Evolutionary conservation across 306 rosid species (phyloP), one percentile per base, ranked within the genome.

Genomic region (Prosopis cineraria): DNA sequence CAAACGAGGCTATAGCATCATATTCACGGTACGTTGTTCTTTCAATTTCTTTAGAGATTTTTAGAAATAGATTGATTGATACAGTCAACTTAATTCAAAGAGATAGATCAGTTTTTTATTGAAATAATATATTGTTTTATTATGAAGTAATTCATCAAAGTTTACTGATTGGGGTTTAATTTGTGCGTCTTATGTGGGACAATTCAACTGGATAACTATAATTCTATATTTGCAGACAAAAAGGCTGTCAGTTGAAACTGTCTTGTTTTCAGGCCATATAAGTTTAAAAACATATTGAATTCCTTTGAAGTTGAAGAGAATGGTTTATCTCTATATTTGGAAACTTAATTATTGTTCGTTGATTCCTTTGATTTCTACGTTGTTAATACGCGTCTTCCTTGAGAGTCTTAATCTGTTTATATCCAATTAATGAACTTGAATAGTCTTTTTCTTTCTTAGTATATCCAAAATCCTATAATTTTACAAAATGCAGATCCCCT

Each of bases 1-100:
- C 72, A 84, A 87, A 82, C 91, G 93, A 1, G 96, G 94, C 22
- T 93, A 91, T 68, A 90, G 33, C 81, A 84, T 93, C 83, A 22
- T 90, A 3, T 90, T 93, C 83, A 90, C 98, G 82, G 96, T 88
- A 84, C 2, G 68, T 56, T 56, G 3, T 10, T 0, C 10, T 48
- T 5, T 56, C 20, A 13, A 6, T 48, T 48, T 37, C 40, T 37
- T 6, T 37, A 6, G 40, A 7, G 3, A 3, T 37, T 37, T 37
- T 47, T 40, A 33, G 36, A 5, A n/a, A n/a, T n/a, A n/a, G n/a
- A n/a, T n/a, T n/a, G n/a, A 47, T 13, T 5, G 20, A 52, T 52
- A 0, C 2, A 20, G 59, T 52, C 25, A 7, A 20, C 25, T n/a
- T n/a, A n/a, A n/a, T 2, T 52, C 11, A 19, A 52, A 8, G 25